phyloP scores from a whole-genome alignment of 2,329 filamentous ascomycete species.

The Aspergillus flavus region DNA sequence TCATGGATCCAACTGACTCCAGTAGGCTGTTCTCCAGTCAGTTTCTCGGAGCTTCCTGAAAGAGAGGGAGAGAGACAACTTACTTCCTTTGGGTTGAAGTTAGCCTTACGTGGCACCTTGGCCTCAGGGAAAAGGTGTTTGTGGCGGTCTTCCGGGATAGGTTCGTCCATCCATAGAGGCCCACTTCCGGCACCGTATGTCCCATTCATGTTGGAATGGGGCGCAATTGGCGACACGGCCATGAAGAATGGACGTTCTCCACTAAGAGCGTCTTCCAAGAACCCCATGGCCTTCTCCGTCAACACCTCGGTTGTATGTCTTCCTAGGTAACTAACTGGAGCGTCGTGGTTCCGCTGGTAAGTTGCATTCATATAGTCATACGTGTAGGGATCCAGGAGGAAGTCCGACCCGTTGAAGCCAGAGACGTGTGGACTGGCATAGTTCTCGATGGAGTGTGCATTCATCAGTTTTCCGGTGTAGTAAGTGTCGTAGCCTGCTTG shows the following conservation, averaged over 20 bases:
- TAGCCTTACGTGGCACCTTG: slow-evolving; percentile 61
- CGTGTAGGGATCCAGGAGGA: slow-evolving; percentile 53
- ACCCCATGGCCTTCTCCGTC: slow-evolving; percentile 59
- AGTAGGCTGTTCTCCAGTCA: slow-evolving; percentile 33
- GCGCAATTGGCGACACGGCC: slow-evolving; percentile 65
- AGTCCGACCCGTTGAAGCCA: slow-evolving; percentile 46
- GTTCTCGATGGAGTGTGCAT: slow-evolving; percentile 52
- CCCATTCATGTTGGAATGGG: slow-evolving; percentile 59
- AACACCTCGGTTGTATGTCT: slow-evolving; percentile 63
- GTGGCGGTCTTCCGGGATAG: slow-evolving; percentile 64
- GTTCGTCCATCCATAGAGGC: slow-evolving; percentile 46
- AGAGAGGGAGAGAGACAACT: slow-evolving; percentile 10
- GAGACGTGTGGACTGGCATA: slow-evolving; percentile 46
- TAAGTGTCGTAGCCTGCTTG: slow-evolving; percentile 56
- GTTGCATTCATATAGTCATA: slow-evolving; percentile 69
- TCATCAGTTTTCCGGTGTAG: slow-evolving; percentile 60
- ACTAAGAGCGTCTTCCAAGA: slow-evolving; percentile 62
- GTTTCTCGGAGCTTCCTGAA: too few relatives aligned
- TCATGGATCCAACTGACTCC: slow-evolving; percentile 51
- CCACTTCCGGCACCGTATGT: slow-evolving; percentile 24
- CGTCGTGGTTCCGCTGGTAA: slow-evolving; percentile 62
- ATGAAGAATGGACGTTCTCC: slow-evolving; percentile 67
- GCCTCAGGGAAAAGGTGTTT: slow-evolving; percentile 62
- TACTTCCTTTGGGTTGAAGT: slow-evolving; percentile 67
- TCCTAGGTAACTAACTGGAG: slow-evolving; percentile 58